These are phyloP conservation scores for Sporothrix globosa DNA, from an alignment of 2,329 filamentous ascomycete genomes.

Conservation along the genomic window DNA sequence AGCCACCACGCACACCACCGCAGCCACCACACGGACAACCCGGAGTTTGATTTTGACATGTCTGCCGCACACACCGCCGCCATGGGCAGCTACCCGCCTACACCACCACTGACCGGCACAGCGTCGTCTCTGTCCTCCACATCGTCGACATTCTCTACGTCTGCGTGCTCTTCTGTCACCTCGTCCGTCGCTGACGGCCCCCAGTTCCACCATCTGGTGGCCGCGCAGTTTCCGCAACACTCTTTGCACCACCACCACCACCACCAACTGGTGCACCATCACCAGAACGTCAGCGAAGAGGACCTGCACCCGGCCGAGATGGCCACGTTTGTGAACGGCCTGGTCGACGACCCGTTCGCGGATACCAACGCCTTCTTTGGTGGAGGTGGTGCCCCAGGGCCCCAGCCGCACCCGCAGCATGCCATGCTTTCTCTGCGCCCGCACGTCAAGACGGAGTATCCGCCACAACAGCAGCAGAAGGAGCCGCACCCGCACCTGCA, in stretches of 20 bases:
- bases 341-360: conserved; percentile 42
- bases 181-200: conserved; percentile 28
- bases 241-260: conserved; percentile 4
- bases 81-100: conserved; percentile 23
- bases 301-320: neutral
- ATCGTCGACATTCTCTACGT: conserved; percentile 27
- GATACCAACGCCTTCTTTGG: conserved; percentile 28
- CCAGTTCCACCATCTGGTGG: conserved; percentile 1
- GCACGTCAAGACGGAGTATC: conserved; percentile 17
- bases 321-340: conserved; percentile 37
- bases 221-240: conserved; percentile 19
- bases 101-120: conserved; percentile 33
- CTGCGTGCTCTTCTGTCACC: conserved; percentile 28
- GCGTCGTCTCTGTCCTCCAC: conserved; percentile 30
- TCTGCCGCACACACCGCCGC: conserved; percentile 7
- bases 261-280: conserved; percentile 21
- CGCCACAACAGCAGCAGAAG: conserved; percentile 6
- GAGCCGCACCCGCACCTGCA: neutral
- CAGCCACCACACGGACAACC: conserved; percentile 16
- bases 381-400: conserved; percentile 6
- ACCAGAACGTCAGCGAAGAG: neutral
- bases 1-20: conserved; percentile 27
- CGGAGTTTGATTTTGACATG: neutral
- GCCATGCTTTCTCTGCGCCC: conserved; percentile 24
- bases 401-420: conserved; percentile 13